Conservation (phyloP, 345 rosid genomes). For the Aquilaria malaccensis region DNA sequence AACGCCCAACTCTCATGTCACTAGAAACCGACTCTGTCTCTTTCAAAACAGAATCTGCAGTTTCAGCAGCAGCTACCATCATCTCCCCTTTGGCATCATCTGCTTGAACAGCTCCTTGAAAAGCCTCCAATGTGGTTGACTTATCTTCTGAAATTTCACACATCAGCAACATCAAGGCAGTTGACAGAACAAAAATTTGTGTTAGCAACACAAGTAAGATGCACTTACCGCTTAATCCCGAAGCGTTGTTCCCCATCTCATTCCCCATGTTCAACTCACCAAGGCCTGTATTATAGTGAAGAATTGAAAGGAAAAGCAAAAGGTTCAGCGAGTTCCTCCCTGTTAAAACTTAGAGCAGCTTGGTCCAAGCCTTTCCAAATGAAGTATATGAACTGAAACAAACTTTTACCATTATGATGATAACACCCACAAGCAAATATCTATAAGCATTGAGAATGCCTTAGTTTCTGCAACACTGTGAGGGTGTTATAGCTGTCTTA, state of each 20-base stretch:
- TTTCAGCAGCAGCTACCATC: background rate
- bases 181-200: background rate
- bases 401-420: slow-evolving; percentile 32
- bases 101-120: background rate
- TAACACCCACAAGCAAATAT: slow-evolving; percentile 28
- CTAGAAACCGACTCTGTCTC: background rate
- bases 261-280: slow-evolving; percentile 38
- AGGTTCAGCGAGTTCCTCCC: slow-evolving; percentile 3
- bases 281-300: slow-evolving; percentile 33
- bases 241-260: slow-evolving; percentile 66
- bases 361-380: slow-evolving; percentile 10
- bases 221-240: slow-evolving; percentile 33
- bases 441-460: slow-evolving; percentile 19
- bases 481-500: slow-evolving; percentile 21
- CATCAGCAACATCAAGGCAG: background rate
- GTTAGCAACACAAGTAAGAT: background rate
- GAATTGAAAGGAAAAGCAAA: slow-evolving; percentile 5
- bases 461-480: slow-evolving; percentile 20
- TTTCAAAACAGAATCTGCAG: background rate
- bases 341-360: background rate
- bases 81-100: slow-evolving; percentile 6
- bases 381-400: slow-evolving; percentile 16
- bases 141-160: slow-evolving; percentile 26
- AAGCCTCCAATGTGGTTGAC: background rate
- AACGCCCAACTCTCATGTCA: background rate